These are phyloP conservation scores for Hamigera avellanea DNA, from an alignment of 495 filamentous ascomycete genomes.

Conservation along the genomic window DNA sequence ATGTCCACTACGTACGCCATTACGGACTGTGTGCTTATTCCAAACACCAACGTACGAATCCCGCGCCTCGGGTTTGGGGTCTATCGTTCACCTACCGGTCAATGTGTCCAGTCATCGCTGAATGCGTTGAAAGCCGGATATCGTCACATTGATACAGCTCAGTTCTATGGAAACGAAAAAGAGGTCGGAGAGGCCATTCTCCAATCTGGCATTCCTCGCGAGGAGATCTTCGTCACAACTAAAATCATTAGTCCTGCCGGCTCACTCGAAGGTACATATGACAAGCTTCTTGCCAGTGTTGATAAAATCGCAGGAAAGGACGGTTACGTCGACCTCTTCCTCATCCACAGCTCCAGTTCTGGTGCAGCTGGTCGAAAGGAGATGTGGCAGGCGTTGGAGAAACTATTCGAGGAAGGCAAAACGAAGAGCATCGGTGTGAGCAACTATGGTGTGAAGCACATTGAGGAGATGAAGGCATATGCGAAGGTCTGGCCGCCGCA, in stretches of 20 bases:
- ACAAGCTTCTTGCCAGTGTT: constrained; percentile 47
- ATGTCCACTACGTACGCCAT: constrained; percentile 29
- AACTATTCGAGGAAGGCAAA: constrained; percentile 42
- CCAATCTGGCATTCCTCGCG: constrained; percentile 39
- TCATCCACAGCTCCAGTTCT: constrained; percentile 52
- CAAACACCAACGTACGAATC: constrained; percentile 40
- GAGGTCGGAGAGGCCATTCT: constrained; percentile 54
- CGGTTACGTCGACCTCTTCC: constrained; percentile 59
- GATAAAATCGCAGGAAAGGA: constrained; percentile 45
- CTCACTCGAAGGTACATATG: constrained; percentile 46
- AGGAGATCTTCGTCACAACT: constrained; percentile 53
- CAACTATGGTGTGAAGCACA: constrained; percentile 53
- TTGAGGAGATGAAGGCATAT: constrained; percentile 50
- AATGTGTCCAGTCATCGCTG: constrained; percentile 44
- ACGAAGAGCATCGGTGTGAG: constrained; percentile 56
- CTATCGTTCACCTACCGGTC: constrained; percentile 41
- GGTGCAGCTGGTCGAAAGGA: constrained; percentile 41
- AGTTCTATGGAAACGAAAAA: constrained; percentile 57
- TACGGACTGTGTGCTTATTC: constrained; percentile 41
- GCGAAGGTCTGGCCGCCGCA: constrained; percentile 53
- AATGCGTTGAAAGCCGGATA: constrained; percentile 54
- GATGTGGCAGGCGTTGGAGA: constrained; percentile 58
- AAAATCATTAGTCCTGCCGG: constrained; percentile 49
- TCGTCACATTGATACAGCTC: constrained; percentile 63
- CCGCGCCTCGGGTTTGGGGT: constrained; percentile 68